A percentile compares a stretch with the other conserved stretches of the same genome.
Conservation (phyloP, 2,329 filamentous ascomycete species). For the Hypoxylon sp. region DNA sequence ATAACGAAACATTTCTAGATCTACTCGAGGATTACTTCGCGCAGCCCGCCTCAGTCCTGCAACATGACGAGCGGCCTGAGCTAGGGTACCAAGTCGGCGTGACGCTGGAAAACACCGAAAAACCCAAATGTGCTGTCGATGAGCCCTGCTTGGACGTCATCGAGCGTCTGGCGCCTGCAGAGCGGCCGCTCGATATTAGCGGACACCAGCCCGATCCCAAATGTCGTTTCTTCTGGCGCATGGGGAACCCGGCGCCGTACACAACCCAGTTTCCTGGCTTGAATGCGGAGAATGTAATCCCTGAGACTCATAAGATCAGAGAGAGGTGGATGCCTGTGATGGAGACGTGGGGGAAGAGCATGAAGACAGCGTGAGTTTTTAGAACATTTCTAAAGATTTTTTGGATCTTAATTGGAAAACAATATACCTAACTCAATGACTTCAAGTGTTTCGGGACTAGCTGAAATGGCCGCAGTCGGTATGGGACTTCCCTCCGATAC, state of each 20-base stretch:
- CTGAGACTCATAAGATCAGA: conserved; percentile 57
- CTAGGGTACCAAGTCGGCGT: conserved; percentile 69
- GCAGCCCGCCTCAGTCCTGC: conserved; percentile 58
- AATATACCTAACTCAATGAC: too few species aligned
- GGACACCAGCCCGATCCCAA: conserved; percentile 67
- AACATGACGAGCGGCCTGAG: conserved; percentile 63
- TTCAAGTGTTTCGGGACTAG: conserved; percentile 64
- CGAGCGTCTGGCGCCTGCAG: conserved; percentile 59
- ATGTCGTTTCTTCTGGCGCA: conserved; percentile 70
- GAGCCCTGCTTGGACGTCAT: conserved; percentile 68
- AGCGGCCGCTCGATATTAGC: conserved; percentile 66
- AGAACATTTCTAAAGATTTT: background rate
- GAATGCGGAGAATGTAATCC: conserved; percentile 64
- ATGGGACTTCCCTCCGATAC: conserved; percentile 61
- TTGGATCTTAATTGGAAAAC: background rate
- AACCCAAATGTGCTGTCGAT: conserved; percentile 69
- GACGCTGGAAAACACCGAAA: conserved; percentile 70
- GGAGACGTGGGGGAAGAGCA: conserved; percentile 65
- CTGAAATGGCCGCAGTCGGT: conserved; percentile 67
- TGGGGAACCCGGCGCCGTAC: conserved; percentile 63
- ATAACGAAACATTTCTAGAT: conserved; percentile 67
- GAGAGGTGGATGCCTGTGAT: conserved; percentile 63
- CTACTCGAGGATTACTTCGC: conserved; percentile 72
- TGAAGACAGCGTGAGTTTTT: conserved; percentile 64
- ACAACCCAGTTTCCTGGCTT: conserved; percentile 63